These are phyloP conservation scores for Hyphopichia pseudoburtonii DNA, from an alignment of 1,139 yeast genomes.

Conservation along the genomic window DNA sequence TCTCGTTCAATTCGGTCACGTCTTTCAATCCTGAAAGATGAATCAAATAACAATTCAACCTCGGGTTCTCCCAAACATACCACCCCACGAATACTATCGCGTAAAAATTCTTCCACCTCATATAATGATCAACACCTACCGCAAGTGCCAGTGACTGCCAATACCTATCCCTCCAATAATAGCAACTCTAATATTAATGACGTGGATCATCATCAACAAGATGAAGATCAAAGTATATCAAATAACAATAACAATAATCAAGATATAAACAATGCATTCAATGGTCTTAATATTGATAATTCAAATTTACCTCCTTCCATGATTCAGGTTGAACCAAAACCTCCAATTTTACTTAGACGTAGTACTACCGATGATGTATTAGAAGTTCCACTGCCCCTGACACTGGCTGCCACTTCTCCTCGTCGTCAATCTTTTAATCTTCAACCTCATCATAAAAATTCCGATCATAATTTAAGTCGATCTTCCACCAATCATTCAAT, in stretches of 20 bases:
- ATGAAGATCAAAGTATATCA: too few relatives aligned
- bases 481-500: slow-evolving; percentile 40
- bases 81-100: slow-evolving; percentile 21
- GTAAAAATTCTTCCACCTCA: slow-evolving; percentile 33
- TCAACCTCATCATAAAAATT: slow-evolving; percentile 7
- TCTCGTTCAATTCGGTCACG: slow-evolving; percentile 49
- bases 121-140: slow-evolving; percentile 5
- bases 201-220: too few relatives aligned
- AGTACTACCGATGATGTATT: slow-evolving; percentile 20
- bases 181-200: neutral
- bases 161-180: neutral
- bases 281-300: slow-evolving; percentile 1
- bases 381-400: neutral
- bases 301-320: slow-evolving; percentile 61
- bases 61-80: slow-evolving; percentile 30
- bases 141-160: neutral
- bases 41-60: slow-evolving; percentile 11
- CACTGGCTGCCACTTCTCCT: too few relatives aligned
- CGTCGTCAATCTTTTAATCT: neutral
- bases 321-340: slow-evolving; percentile 65
- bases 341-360: slow-evolving; percentile 57
- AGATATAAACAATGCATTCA: neutral
- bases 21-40: slow-evolving; percentile 36
- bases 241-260: neutral
- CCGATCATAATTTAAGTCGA: slow-evolving; percentile 13